These are phyloP conservation scores for Penicillium samsonianum DNA, from an alignment of 495 filamentous ascomycete species.

Conservation along the genomic window DNA sequence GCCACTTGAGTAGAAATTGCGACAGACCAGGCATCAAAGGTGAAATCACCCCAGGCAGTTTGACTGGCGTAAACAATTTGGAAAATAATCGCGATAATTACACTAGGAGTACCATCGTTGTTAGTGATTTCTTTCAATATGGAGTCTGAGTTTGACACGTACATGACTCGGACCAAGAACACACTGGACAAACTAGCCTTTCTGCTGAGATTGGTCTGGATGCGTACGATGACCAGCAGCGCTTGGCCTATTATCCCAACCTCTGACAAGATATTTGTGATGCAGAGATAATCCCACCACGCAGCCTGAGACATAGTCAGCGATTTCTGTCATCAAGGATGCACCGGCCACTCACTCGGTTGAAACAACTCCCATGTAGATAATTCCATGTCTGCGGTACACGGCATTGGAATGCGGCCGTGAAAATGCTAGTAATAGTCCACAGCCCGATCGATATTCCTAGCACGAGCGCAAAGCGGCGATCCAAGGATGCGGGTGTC, in stretches of 20 bases:
- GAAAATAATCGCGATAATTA: constrained; percentile 34
- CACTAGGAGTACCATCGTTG: constrained; percentile 15
- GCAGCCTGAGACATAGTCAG: constrained; percentile 24
- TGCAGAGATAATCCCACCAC: constrained; percentile 44
- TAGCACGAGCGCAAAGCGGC: constrained; percentile 23
- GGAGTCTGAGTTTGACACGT: constrained; percentile 11
- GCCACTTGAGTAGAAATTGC: constrained; percentile 38
- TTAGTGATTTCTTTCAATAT: neutral
- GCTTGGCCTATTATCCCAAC: constrained; percentile 40
- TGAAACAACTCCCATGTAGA: constrained; percentile 34
- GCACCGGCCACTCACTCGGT: constrained; percentile 28
- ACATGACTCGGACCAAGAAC: constrained; percentile 42
- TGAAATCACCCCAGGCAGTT: constrained; percentile 19
- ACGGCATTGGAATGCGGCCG: constrained; percentile 45
- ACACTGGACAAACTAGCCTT: constrained; percentile 33
- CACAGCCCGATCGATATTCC: constrained; percentile 33
- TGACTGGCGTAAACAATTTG: constrained; percentile 35
- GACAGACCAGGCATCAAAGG: constrained; percentile 32
- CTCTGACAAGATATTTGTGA: constrained; percentile 48
- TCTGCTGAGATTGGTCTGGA: constrained; percentile 36
- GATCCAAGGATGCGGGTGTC: constrained; percentile 25
- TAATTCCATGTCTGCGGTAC: constrained; percentile 41
- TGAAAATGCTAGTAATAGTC: constrained; percentile 35
- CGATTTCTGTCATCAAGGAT: neutral
- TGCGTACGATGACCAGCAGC: constrained; percentile 34